Evolutionary conservation across 75 land plant species (phyloP).

Genomic region (Cunninghamia lanceolata): DNA sequence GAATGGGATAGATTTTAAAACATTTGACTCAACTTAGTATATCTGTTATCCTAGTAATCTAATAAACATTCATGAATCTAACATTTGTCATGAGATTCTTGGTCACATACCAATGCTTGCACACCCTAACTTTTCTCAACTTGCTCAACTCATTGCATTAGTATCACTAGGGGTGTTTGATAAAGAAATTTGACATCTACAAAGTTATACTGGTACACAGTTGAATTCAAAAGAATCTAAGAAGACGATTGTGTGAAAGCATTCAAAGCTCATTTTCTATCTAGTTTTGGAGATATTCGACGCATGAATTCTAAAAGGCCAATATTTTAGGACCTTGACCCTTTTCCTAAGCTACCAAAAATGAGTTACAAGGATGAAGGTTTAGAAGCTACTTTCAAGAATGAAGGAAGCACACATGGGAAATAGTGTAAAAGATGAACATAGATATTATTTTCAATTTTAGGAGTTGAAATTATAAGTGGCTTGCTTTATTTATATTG

Average conservation of each 20-base stretch:
- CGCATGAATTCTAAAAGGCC: constrained; percentile 19
- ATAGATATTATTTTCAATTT: too few species aligned
- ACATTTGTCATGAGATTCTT: constrained; percentile 26
- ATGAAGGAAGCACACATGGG: too few species aligned
- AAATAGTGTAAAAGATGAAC: too few species aligned
- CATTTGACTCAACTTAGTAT: constrained; percentile 26
- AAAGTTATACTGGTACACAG: constrained; percentile 30
- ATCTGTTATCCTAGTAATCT: constrained; percentile 23
- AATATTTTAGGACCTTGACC: constrained; percentile 19
- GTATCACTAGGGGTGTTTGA: constrained; percentile 26
- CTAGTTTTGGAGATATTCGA: constrained; percentile 21
- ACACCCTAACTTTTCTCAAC: constrained; percentile 19
- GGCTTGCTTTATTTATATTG: too few species aligned
- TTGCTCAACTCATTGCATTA: constrained; percentile 16
- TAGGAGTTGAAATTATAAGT: too few species aligned
- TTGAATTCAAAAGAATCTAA: constrained; percentile 21
- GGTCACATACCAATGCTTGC: constrained; percentile 30
- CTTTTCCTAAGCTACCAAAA: constrained; percentile 21
- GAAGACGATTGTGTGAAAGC: constrained; percentile 13
- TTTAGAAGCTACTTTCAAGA: too few species aligned
- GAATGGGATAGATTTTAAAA: constrained; percentile 23
- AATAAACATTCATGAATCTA: constrained; percentile 29
- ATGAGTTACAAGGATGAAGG: constrained; percentile 30
- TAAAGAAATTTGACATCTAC: constrained; percentile 30
- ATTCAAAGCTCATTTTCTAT: constrained; percentile 23